Percentiles rank a stretch among this genome's conserved stretches.
These are phyloP conservation scores for Neodidymelliopsis sp. DNA, from an alignment of 2,329 filamentous ascomycete genomes.

Conservation along the genomic window DNA sequence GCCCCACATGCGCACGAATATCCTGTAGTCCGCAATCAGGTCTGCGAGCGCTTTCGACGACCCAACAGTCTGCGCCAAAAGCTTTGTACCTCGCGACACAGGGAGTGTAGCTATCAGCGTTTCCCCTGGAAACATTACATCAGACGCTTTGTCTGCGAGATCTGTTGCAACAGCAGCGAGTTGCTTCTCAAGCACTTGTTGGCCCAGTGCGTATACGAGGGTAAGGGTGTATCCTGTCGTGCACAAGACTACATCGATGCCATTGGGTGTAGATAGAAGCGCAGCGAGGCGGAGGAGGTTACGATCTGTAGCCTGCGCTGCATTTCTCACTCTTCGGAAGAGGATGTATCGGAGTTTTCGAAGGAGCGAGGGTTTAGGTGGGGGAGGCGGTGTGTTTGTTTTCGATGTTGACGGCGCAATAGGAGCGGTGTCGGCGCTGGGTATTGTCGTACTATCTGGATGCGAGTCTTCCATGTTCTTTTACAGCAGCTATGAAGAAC, in stretches of 20 bases:
- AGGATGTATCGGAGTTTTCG: slow-evolving; percentile 27
- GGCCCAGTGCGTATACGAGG: slow-evolving; percentile 51
- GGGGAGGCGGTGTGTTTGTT: slow-evolving; percentile 17
- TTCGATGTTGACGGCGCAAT: slow-evolving; percentile 14
- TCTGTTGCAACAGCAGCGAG: slow-evolving; percentile 47
- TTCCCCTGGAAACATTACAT: slow-evolving; percentile 52
- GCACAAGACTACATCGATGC: slow-evolving; percentile 52
- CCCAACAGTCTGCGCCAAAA: slow-evolving; percentile 43
- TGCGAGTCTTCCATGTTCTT: slow-evolving; percentile 27
- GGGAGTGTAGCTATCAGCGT: slow-evolving; percentile 50
- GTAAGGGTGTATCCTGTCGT: slow-evolving; percentile 55
- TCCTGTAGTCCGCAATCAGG: slow-evolving; percentile 74
- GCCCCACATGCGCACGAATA: slow-evolving; percentile 79
- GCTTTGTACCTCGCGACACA: slow-evolving; percentile 39
- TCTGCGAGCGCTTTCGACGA: slow-evolving; percentile 61
- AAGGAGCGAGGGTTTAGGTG: slow-evolving; percentile 13
- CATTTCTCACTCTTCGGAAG: slow-evolving; percentile 26
- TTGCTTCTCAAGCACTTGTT: slow-evolving; percentile 44
- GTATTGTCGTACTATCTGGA: slow-evolving; percentile 32
- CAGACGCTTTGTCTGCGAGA: slow-evolving; percentile 48
- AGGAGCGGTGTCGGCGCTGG: slow-evolving; percentile 21
- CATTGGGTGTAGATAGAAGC: slow-evolving; percentile 51
- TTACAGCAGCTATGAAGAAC: background rate
- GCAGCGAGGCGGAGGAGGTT: slow-evolving; percentile 43
- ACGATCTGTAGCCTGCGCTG: slow-evolving; percentile 39